Conservation (phyloP, 2,329 filamentous ascomycete genomes). For the Microdochium bolleyi region DNA sequence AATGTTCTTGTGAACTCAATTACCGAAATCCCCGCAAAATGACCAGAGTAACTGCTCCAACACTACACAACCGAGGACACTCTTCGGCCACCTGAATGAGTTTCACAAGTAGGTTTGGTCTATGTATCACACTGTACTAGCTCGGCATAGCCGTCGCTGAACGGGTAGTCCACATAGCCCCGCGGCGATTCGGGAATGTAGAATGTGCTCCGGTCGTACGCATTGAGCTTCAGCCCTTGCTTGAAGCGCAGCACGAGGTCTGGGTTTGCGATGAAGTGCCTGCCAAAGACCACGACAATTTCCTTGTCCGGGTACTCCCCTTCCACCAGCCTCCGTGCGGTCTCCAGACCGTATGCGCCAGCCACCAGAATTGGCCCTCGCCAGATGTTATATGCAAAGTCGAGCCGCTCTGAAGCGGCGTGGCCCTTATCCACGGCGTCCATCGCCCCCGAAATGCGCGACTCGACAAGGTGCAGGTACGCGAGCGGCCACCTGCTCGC, state of each 20-base stretch:
- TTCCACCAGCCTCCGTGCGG: conserved; percentile 19
- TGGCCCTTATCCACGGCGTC: conserved; percentile 15
- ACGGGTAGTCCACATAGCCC: conserved; percentile 29
- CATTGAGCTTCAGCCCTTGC: conserved; percentile 14
- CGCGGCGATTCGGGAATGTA: conserved; percentile 16
- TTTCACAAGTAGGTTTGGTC: no score
- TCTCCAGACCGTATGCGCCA: conserved; percentile 19
- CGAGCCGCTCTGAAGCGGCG: conserved; percentile 22
- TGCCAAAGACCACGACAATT: conserved; percentile 23
- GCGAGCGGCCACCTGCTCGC: conserved; percentile 45
- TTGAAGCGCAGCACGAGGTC: conserved; percentile 17
- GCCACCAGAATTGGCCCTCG: conserved; percentile 22
- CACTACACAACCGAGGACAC: no score
- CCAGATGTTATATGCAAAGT: conserved; percentile 26
- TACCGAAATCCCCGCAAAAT: no score
- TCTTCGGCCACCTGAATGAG: no score
- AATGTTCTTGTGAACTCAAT: no score
- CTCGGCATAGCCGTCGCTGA: conserved; percentile 14
- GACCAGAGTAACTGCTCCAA: no score
- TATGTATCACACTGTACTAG: no score
- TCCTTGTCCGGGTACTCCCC: conserved; percentile 18
- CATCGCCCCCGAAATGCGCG: conserved; percentile 35
- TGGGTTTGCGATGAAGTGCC: conserved; percentile 22
- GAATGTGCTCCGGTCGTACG: conserved; percentile 17
- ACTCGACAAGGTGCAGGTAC: conserved; percentile 56